Base-by-base conservation (phyloP, 1,284 basidiomycete species). In the Ceratobasidium sp. region DNA sequence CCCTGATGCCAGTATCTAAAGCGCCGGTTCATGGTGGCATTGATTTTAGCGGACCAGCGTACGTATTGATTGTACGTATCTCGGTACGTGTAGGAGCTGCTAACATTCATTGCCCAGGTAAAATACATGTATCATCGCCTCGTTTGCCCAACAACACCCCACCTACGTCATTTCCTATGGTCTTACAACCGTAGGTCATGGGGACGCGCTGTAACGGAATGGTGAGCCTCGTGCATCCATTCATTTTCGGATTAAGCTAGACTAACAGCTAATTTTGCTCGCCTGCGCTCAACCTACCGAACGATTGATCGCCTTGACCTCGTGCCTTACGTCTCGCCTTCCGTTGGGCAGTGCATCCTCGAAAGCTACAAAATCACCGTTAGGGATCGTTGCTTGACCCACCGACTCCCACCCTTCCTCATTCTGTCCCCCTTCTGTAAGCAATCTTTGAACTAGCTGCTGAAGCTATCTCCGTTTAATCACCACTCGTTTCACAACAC, bases 321-420 rank as follows among this genome's bases (percentile, higher is more conserved):
- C 26, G 17, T 17, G 12, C 65, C 13, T 12, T 6, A 40, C 65
- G 15, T 48, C 48, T 13, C 9, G n/a, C 23, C 23, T 40, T 20
- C 4, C 17, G 15, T 17, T 28, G 2, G 26, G 48, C 50, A 38
- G 15, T 3, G 17, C 23, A 2, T 2, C 20, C 46, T 52, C 26
- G 65, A 50, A 20, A 6, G 12, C 6, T 50, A 75, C 50, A 75
- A 75, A 62, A 88, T 91, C 2, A 88, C 90, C 57, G 83, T 88
- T 95, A 81, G 20, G 48, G 17, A 12, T 3, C 17, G 48, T 52
- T 20, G 20, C 3, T 52, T 20, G 17, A 52, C 48, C 48, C 48
- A 52, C 20, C 48, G 20, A 52, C 48, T 20, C 48, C 48, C 10
- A 52, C 20, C 17, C 48, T 12, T 52, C 48, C 48, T 17, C 20